A percentile compares a stretch with the other conserved stretches of the same genome.
Evolutionary conservation across 306 rosid species (phyloP).

Genomic region (cucumber (Cucumis sativus)): DNA sequence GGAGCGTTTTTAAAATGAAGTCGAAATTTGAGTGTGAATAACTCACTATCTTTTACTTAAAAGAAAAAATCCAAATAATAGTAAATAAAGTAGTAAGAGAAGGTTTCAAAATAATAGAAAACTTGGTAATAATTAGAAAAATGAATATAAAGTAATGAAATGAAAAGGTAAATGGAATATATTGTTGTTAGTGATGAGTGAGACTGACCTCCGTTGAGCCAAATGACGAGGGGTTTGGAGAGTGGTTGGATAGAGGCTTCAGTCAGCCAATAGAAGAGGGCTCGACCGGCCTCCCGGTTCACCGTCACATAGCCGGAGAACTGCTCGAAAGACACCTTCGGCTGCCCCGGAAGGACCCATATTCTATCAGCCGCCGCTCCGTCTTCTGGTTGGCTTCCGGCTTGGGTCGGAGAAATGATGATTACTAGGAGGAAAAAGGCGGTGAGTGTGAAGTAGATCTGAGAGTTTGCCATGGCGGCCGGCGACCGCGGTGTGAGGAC

Average conservation of each 20-base stretch:
- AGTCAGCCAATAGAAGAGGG: slow-evolving; percentile 98
- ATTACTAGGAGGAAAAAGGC: slow-evolving; percentile 17
- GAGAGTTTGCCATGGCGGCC: slow-evolving; percentile 25
- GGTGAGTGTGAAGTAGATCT: slow-evolving; percentile 26
- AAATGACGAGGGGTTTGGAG: slow-evolving; percentile 63
- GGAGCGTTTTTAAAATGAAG: too few species aligned
- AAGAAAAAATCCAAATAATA: too few species aligned
- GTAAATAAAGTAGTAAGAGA: too few species aligned
- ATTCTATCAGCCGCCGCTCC: slow-evolving; percentile 60
- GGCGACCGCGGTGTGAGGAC: background rate
- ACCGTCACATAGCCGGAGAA: slow-evolving; percentile 93
- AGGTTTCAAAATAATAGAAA: too few species aligned
- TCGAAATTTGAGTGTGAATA: too few species aligned
- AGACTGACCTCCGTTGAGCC: slow-evolving; percentile 93
- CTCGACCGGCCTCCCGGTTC: slow-evolving; percentile 59
- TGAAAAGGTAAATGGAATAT: too few species aligned
- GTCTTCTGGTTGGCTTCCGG: background rate
- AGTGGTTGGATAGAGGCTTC: slow-evolving; percentile 49
- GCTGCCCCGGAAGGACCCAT: slow-evolving; percentile 72
- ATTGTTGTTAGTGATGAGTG: background rate
- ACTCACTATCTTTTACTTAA: too few species aligned
- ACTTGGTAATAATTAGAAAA: too few species aligned
- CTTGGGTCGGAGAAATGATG: background rate
- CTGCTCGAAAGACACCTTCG: slow-evolving; percentile 60
- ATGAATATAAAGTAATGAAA: background rate